Evolutionary conservation across 2,329 filamentous ascomycete genomes (phyloP), one percentile per base, ranked within the genome.

Genomic region (Lachnellula willkommii): DNA sequence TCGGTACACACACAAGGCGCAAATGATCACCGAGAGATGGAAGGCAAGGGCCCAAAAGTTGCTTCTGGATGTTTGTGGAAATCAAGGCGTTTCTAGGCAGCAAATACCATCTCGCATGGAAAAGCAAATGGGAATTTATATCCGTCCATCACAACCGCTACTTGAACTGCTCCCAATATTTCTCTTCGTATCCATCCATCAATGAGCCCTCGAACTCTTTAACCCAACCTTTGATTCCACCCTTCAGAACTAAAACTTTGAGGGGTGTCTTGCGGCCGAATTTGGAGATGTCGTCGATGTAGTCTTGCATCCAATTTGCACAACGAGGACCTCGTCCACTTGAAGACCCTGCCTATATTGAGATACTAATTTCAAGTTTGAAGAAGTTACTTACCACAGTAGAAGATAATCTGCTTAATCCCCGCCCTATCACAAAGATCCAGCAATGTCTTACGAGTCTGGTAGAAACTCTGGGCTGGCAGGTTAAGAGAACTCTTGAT

Each of bases 401-500:
- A 82, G 62, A 80, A 82, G 36, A 83, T 75, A 24, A 82, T 69
- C 43, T 69, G 73, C 49, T 72, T 72, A 22, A 80, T 70, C 1
- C 73, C 74, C 2, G 79, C 79, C 54, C 77, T 72, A 60, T 74
- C 76, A 68, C 76, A 77, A 17, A 83, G 69, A 46, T 74, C 73
- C 58, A 81, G 76, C 28, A 81, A 65, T 5, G 71, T 69, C 4
- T 75, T 72, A 5, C 79, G 72, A 3, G 76, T 77, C 51, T 76
- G 76, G 52, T 79, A 80, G 40, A 83, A 73, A 12, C 73, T 77
- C 53, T 83, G 79, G 8, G 80, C 79, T 0, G 80, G 79, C 14
- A 83, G 70, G 60, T 83, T 82, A 59, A 87, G 72, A 1, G 82
- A 83, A 2, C 76, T 77, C 8, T 71, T 70, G 53, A 87, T 79